Evolutionary conservation across 208 protist species (phyloP).

Genomic region (Leishmania mexicana): DNA sequence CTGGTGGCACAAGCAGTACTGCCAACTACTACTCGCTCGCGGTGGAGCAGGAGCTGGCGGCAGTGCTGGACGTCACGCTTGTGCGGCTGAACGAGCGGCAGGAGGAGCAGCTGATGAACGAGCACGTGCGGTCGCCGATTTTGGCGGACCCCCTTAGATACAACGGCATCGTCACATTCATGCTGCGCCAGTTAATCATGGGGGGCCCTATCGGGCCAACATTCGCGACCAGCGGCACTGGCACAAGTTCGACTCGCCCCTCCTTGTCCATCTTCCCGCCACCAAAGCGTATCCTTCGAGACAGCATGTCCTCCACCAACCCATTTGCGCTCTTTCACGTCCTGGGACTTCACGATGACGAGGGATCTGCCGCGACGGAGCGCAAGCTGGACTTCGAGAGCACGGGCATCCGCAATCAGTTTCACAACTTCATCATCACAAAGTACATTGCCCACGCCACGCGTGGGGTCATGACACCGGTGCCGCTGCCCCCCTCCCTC

Average conservation of each 20-base stretch:
- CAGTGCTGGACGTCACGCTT: constrained; percentile 59
- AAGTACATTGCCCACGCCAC: constrained; percentile 59
- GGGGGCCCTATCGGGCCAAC: constrained; percentile 1
- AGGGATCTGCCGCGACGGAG: constrained; percentile 49
- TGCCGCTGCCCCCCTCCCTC: constrained; percentile 43
- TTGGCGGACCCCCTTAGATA: constrained; percentile 65
- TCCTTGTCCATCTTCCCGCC: background rate
- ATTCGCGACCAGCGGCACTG: background rate
- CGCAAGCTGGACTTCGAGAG: constrained; percentile 44
- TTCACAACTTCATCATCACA: constrained; percentile 72
- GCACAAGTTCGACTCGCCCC: background rate
- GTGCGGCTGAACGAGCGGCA: constrained; percentile 79
- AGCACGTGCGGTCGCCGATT: constrained; percentile 61
- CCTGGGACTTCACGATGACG: constrained; percentile 75
- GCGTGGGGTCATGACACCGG: constrained; percentile 38
- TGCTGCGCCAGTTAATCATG: constrained; percentile 59
- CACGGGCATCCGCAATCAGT: constrained; percentile 52
- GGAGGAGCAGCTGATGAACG: constrained; percentile 77
- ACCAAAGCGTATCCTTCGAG: constrained; percentile 36
- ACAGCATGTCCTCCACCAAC: constrained; percentile 45
- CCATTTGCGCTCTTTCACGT: constrained; percentile 65
- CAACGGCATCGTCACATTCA: constrained; percentile 74
- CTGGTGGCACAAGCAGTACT: constrained; percentile 23
- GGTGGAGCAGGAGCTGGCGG: constrained; percentile 60
- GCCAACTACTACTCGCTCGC: constrained; percentile 51